Conservation (phyloP, 371 early-diverging fungal species). For the Apophysomyces variabilis region DNA sequence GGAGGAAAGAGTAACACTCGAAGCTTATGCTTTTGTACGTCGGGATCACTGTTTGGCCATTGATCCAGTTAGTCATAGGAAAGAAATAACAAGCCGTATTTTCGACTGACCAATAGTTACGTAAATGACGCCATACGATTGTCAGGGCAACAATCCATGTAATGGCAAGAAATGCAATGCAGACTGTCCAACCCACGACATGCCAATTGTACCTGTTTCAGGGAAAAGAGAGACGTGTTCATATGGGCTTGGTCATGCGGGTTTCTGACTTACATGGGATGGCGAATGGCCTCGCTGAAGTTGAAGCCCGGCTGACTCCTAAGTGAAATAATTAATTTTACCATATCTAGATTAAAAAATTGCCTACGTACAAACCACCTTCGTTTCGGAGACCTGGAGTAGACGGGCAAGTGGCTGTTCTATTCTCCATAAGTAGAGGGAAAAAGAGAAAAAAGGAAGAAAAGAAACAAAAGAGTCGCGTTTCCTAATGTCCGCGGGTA, state of each 20-base stretch:
- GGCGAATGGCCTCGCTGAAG: slow-evolving; percentile 35
- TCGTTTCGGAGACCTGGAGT: slow-evolving; percentile 18
- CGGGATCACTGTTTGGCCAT: slow-evolving; percentile 29
- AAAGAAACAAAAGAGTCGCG: background rate
- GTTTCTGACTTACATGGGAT: slow-evolving; percentile 36
- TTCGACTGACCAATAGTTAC: slow-evolving; percentile 43
- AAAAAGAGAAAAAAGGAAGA: background rate
- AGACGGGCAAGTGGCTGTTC: slow-evolving; percentile 20
- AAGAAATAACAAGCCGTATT: background rate
- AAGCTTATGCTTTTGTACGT: slow-evolving; percentile 52
- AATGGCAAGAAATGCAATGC: slow-evolving; percentile 35
- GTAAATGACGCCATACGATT: slow-evolving; percentile 41
- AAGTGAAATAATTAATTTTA: slow-evolving; percentile 9
- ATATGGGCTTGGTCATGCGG: background rate
- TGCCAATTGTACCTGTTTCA: slow-evolving; percentile 43
- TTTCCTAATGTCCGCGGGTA: slow-evolving; percentile 1
- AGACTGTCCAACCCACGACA: slow-evolving; percentile 52
- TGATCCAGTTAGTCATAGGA: slow-evolving; percentile 2
- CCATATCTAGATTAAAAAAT: slow-evolving; percentile 8
- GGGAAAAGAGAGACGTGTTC: background rate
- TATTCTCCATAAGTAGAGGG: background rate
- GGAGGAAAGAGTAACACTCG: slow-evolving; percentile 54
- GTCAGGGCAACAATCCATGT: slow-evolving; percentile 38
- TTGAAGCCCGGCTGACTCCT: slow-evolving; percentile 48
- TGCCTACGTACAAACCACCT: slow-evolving; percentile 25